Conservation (phyloP, 306 rosid genomes). For the Gastrolobium villosum region DNA sequence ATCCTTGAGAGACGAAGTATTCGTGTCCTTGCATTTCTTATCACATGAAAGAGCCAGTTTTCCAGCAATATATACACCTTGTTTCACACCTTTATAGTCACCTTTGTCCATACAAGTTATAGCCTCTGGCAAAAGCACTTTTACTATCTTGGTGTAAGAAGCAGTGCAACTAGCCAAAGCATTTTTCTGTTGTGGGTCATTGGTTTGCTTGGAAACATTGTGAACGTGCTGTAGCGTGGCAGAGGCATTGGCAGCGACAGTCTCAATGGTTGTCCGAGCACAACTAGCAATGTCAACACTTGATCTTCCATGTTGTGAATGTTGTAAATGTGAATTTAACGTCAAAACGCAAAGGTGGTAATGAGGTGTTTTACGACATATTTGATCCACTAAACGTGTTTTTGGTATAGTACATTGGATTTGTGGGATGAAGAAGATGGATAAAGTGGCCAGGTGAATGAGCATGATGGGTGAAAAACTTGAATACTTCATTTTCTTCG, state of each 20-base stretch:
- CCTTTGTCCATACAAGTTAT: neutral
- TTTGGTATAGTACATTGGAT: neutral
- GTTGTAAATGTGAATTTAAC: neutral
- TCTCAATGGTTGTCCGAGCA: neutral
- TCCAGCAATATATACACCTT: neutral
- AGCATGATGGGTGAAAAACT: neutral
- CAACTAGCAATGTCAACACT: neutral
- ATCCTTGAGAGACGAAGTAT: neutral
- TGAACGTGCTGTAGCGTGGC: neutral
- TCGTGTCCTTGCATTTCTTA: neutral
- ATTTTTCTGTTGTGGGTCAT: neutral
- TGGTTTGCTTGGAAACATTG: neutral
- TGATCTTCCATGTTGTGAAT: neutral
- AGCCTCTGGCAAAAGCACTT: neutral
- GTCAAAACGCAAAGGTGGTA: slow-evolving; percentile 14
- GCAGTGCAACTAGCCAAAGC: neutral
- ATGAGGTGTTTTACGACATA: neutral
- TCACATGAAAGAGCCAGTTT: neutral
- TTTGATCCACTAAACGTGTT: neutral
- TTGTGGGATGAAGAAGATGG: slow-evolving; percentile 12
- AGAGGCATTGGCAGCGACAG: neutral
- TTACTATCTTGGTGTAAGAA: slow-evolving; percentile 1
- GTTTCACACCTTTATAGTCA: neutral
- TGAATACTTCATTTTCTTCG: neutral
- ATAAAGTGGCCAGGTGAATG: neutral